Percentiles rank a stretch among this genome's conserved stretches.
phyloP scores from a whole-genome alignment of 2,329 filamentous ascomycete genomes.

The Nothopassalora personata region DNA sequence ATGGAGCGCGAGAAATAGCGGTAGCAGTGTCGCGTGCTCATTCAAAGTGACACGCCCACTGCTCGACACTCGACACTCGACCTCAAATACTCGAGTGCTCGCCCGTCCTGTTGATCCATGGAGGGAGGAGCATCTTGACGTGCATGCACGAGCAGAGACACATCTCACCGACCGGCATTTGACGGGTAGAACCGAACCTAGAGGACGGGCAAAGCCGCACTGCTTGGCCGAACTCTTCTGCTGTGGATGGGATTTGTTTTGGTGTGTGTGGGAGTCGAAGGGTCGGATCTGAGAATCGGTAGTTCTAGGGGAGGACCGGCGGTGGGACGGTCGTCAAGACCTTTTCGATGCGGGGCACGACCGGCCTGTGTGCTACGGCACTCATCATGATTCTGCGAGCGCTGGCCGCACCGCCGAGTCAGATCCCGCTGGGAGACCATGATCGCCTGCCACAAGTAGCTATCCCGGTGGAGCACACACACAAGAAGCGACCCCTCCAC shows the following conservation, averaged over 20 bases:
- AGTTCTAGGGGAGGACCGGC: background rate
- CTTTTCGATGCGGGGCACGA: background rate
- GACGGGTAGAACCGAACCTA: background rate
- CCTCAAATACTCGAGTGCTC: background rate
- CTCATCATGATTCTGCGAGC: slow-evolving; percentile 7
- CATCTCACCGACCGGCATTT: background rate
- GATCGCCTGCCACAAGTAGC: background rate
- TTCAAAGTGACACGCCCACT: background rate
- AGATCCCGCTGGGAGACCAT: slow-evolving; percentile 11
- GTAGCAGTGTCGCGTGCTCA: background rate
- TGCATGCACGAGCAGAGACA: background rate
- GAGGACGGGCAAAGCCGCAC: background rate
- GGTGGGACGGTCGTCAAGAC: background rate
- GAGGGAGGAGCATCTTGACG: too few species aligned
- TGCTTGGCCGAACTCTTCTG: background rate
- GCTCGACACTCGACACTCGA: background rate
- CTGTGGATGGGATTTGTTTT: background rate
- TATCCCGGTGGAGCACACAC: background rate
- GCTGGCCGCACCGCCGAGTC: slow-evolving; percentile 16
- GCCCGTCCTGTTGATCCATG: background rate
- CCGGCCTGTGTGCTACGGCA: slow-evolving; percentile 1
- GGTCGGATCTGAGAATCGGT: background rate
- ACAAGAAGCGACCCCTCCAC: slow-evolving; percentile 30
- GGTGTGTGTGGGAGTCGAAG: background rate
- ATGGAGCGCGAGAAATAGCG: background rate